Evolutionary conservation across 345 rosid genomes (phyloP), one percentile per base, ranked within the genome.

Genomic region (Hirschfeldia incana): DNA sequence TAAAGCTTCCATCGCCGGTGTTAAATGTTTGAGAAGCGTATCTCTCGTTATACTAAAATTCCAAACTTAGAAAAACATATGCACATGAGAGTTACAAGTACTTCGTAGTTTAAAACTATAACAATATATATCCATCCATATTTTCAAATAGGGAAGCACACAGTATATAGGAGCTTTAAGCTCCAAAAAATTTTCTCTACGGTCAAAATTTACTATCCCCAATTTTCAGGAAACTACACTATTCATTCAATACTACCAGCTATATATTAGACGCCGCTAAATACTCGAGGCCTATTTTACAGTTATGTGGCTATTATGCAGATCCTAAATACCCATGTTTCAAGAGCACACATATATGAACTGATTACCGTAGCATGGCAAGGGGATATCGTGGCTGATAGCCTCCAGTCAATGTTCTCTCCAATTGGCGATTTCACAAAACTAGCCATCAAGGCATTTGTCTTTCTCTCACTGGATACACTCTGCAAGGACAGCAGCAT

Each of bases 371-470:
- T 95, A 72, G 90, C 93, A 85, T 95, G 96, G 83, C 98, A 95
- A 65, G 99, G 99, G 69, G 99, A 95, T 76, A 91, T 91, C 46
- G 89, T 93, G 42, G 99, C 97, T 46, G 98, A 91, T 82, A 95
- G 80, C 86, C 86, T 87, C 99, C 99, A 95, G 79, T 90, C 98
- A 57, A 93, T 89, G 84, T 90, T 92, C 85, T 95, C 98, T 79
- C 93, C 98, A 64, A 84, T 86, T 44, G 99, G 98, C 68, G 89
- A 87, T 51, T 79, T 85, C 58, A 93, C 93, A 85, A 95, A 95
- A 80, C 90, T 87, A 86, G 97, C 97, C 76, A 89, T 84, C 83
- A 95, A 84, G 28, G 99, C 99, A 87, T 95, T 90, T 76, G 82
- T 88, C 92, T 95, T 95, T 83, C 87, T 82, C 86, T 91, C 96